Evolutionary conservation across 2,329 filamentous ascomycete genomes (phyloP), one percentile per base, ranked within the genome.

Genomic region (Xylariomycetidae sp.): DNA sequence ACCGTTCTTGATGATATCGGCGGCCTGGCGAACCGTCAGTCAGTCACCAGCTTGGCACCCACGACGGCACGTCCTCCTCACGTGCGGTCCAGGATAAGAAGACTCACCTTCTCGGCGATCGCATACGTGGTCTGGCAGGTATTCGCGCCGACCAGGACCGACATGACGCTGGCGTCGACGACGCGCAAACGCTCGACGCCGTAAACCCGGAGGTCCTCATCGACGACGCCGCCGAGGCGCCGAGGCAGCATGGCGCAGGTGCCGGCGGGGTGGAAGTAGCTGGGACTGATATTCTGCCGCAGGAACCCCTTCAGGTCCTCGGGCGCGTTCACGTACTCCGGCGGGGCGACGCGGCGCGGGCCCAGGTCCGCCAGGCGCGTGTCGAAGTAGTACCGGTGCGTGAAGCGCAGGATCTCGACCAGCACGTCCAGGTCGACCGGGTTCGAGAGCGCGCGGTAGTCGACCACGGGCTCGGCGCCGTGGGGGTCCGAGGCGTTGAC

Each of bases 81-180:
- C n/a, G 10, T 13, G n/a, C 6, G 12, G 10, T 22, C 12, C 10
- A 6, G 15, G 12, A 19, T 30, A 19, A 19, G 8, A 10, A n/a
- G 7, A 37, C 44, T 42, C 23, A 50, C 51, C 48, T 66, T 72
- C 50, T 73, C 70, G n/a, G 56, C 68, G 38, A 70, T 53, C 56
- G 67, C 68, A 44, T 73, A 73, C 2, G 71, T 67, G 4, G 59
- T 61, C 44, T 67, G 67, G 39, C 71, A 67, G 16, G 68, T 69
- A 6, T 68, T 59, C 10, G 42, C 64, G 59, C 49, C 67, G 53
- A 29, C 64, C 53, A 54, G 61, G 58, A 67, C 58, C 2, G 67
- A 65, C 35, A 70, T 61, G 12, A 68, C 50, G 10, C 60, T 65
- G 1, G 67, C 67, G 49, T 72, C 67, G 4, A 64, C 61, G 4